A percentile compares a stretch with the other conserved stretches of the same genome.
These are phyloP conservation scores for Batkoa obscura DNA, from an alignment of 371 early-diverging fungal genomes.

Conservation along the genomic window DNA sequence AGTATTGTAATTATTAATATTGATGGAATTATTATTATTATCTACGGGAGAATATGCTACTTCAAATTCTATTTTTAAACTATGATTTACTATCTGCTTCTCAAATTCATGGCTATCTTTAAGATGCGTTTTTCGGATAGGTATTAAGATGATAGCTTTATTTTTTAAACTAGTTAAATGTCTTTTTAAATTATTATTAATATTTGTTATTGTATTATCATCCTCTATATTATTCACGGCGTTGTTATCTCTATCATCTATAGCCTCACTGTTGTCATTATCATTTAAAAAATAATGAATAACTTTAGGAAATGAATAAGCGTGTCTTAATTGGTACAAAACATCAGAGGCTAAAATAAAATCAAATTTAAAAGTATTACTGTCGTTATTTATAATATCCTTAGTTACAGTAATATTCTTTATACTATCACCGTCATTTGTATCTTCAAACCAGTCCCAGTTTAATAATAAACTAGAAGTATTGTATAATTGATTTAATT, in stretches of 20 bases:
- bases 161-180: background rate
- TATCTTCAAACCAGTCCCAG: slow-evolving; percentile 4
- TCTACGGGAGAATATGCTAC: background rate
- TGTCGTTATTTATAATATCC: background rate
- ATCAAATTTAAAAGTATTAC: background rate
- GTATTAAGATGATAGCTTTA: background rate
- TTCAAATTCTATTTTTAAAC: background rate
- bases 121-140: background rate
- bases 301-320: background rate
- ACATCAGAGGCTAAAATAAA: slow-evolving; percentile 1
- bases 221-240: too few relatives aligned
- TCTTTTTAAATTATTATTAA: background rate
- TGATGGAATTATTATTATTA: too few relatives aligned
- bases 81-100: background rate
- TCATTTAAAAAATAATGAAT: background rate
- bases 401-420: background rate
- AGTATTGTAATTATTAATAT: too few relatives aligned
- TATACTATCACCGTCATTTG: background rate
- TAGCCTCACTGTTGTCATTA: background rate
- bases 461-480: background rate
- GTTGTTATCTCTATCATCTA: background rate
- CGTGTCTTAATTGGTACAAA: slow-evolving; percentile 2
- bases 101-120: slow-evolving; percentile 2
- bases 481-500: background rate
- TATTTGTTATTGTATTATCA: background rate